Evolutionary conservation across 495 filamentous ascomycete species (phyloP).

Genomic region (Podospora pseudoanserina): DNA sequence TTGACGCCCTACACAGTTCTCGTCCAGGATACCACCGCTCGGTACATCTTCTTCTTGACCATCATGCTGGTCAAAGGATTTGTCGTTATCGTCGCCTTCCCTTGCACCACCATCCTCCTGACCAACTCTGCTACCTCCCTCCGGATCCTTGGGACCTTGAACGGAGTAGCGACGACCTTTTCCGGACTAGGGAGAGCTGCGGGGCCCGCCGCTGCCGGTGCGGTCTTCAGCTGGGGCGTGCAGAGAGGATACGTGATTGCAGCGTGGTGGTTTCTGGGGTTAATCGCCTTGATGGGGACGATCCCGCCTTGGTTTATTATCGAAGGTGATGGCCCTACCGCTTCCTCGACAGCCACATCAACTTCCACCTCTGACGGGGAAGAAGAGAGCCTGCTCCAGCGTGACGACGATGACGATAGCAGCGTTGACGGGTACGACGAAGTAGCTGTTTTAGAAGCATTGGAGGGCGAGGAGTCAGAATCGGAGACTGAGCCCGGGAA

Average conservation of each 20-base stretch:
- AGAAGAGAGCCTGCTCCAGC: neutral
- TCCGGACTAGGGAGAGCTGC: constrained; percentile 72
- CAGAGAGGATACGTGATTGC: constrained; percentile 66
- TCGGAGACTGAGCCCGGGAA: neutral
- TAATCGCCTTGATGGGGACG: constrained; percentile 56
- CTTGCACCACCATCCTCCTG: constrained; percentile 81
- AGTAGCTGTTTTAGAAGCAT: neutral
- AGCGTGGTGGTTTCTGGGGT: constrained; percentile 72
- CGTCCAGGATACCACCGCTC: constrained; percentile 41
- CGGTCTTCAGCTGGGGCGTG: constrained; percentile 66
- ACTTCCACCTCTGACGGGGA: neutral
- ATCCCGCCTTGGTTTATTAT: constrained; percentile 67
- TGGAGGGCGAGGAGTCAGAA: neutral
- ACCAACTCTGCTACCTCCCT: constrained; percentile 80
- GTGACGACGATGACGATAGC: neutral
- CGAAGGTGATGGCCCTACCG: constrained; percentile 68
- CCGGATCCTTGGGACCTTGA: constrained; percentile 77
- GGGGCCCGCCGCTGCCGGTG: constrained; percentile 67
- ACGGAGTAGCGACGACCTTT: constrained; percentile 79
- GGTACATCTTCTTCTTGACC: constrained; percentile 46
- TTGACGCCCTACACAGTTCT: constrained; percentile 69
- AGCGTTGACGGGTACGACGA: neutral
- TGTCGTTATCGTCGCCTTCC: constrained; percentile 75
- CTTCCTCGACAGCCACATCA: neutral
- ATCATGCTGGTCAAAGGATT: constrained; percentile 67